Evolutionary conservation across 202 grass and related monocot genomes (phyloP), one percentile per base, ranked within the genome.

Genomic region (Zizania palustris): DNA sequence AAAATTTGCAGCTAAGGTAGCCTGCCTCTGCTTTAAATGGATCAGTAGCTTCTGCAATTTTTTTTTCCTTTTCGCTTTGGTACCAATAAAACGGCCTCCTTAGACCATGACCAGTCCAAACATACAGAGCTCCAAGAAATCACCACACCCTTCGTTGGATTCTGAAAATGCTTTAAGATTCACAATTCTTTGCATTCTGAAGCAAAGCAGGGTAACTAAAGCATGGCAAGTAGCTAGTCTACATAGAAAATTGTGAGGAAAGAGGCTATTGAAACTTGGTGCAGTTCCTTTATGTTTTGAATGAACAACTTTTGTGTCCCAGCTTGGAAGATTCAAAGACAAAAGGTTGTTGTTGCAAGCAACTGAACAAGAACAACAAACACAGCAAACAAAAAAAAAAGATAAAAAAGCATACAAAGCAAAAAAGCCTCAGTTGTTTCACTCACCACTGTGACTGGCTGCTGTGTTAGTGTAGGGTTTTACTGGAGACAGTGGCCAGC

Each of bases 261-360:
- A 80, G 71, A 81, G 57, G 81, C 56, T 66, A 80, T 48, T 71
- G 80, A 83, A 77, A 78, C 84, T 80, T 68, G 66, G 54, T 69
- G 67, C 55, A 59, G 49, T 48, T 75, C 77, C 71, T 87, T 90
- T 80, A 73, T 69, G 73, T 76, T 90, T 85, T 87, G 88, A 90
- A 84, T 37, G 71, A 60, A 3, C 63, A 44, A 13, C 80, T 87
- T 87, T 86, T 68, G 53, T 79, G 33, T 34, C 71, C 71, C 19
- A 55, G 51, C 51, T 90, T 87, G 76, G 76, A 77, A 84, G 80
- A 90, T 90, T 87, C 76, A 87, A 90, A 90, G 84, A 13, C 21
- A 73, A 90, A 90, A 86, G 85, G 18, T 54, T 74, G 79, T 58
- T 68, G 28, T 28, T 28, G 28, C 28, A 28, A 28, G 28, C 28